Conservation (phyloP, 305 asterid species). For the Salvia sclarea region DNA sequence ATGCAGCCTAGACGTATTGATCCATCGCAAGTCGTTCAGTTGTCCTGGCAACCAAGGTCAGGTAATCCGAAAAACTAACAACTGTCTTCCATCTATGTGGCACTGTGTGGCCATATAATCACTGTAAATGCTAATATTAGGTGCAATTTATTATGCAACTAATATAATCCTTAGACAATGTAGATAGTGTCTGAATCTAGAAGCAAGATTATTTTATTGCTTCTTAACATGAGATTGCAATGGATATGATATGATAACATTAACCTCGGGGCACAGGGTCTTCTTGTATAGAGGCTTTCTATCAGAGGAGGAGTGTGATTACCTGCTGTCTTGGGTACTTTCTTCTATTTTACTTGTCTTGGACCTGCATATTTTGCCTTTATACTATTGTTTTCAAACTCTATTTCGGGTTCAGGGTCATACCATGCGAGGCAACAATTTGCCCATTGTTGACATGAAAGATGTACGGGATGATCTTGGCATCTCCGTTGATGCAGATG, state of each 20-base stretch:
- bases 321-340: conserved; percentile 63
- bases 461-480: conserved; percentile 35
- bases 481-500: conserved; percentile 42
- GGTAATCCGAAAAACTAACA: conserved; percentile 49
- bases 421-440: conserved; percentile 26
- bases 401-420: conserved; percentile 39
- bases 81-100: conserved; percentile 28
- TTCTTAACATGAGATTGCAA: conserved; percentile 9
- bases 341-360: conserved; percentile 18
- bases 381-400: conserved; percentile 22
- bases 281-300: conserved; percentile 71
- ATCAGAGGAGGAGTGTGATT: conserved; percentile 72
- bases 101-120: conserved; percentile 21
- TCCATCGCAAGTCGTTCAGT: conserved; percentile 65
- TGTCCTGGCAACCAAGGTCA: conserved; percentile 96
- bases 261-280: conserved; percentile 59
- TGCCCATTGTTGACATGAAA: conserved; percentile 25
- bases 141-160: conserved; percentile 12
- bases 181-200: background rate
- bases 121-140: background rate
- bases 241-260: conserved; percentile 38
- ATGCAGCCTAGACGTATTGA: conserved; percentile 40
- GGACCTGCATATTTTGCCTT: conserved; percentile 21
- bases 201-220: background rate
- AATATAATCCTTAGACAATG: conserved; percentile 9